These are phyloP conservation scores for Colletotrichum liriopes DNA, from an alignment of 2,329 filamentous ascomycete species.

Conservation along the genomic window DNA sequence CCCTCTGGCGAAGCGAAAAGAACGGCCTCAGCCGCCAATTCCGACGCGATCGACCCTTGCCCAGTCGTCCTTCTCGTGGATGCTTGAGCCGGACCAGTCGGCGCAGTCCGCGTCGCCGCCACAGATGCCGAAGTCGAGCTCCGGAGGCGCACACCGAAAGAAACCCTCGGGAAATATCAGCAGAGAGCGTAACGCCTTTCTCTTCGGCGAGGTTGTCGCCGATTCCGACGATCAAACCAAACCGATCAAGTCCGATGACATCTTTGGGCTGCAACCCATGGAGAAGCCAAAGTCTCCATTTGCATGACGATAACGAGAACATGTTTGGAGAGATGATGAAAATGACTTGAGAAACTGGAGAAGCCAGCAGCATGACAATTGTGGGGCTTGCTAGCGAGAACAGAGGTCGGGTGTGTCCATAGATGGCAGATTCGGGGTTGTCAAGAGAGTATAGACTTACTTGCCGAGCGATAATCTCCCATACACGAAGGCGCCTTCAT, in stretches of 20 bases:
- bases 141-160: constrained; percentile 55
- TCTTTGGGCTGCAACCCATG: constrained; percentile 71
- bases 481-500: background rate
- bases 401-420: background rate
- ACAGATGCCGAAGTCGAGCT: constrained; percentile 45
- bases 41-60: constrained; percentile 77
- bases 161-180: constrained; percentile 60
- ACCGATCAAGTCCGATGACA: constrained; percentile 60
- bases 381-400: background rate
- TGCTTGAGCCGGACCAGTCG: constrained; percentile 74
- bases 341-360: constrained; percentile 3
- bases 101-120: constrained; percentile 50
- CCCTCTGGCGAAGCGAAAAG: constrained; percentile 1
- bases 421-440: background rate
- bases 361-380: background rate
- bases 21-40: constrained; percentile 56
- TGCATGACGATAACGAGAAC: constrained; percentile 21
- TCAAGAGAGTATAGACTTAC: background rate
- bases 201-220: constrained; percentile 69
- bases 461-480: background rate
- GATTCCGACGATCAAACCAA: constrained; percentile 54
- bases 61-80: constrained; percentile 85
- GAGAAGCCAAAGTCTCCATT: constrained; percentile 36
- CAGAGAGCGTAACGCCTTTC: constrained; percentile 71
- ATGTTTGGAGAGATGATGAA: constrained; percentile 13